Conservation (phyloP, 2,329 filamentous ascomycete species). For the Penicillium brasilianum region DNA sequence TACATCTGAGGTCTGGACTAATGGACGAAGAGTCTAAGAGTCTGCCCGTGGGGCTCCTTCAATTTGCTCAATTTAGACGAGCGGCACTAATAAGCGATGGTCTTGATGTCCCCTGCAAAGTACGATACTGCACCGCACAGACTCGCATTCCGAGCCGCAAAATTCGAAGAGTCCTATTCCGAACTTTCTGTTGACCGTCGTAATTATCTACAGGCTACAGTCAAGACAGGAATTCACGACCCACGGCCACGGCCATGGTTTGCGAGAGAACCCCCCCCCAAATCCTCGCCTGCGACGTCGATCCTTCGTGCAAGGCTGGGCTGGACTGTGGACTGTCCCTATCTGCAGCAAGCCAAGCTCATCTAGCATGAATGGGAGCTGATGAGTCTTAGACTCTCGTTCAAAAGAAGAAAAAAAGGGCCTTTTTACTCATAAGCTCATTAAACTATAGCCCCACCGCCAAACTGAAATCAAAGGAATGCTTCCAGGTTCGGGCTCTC, state of each 20-base stretch:
- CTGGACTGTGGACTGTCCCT: neutral
- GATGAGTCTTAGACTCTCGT: neutral
- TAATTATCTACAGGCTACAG: no score
- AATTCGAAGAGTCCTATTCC: no score
- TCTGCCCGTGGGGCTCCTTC: neutral
- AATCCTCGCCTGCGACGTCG: slow-evolving; percentile 2
- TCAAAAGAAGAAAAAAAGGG: neutral
- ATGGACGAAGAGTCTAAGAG: neutral
- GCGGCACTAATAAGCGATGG: neutral
- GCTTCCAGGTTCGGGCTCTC: neutral
- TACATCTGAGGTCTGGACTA: neutral
- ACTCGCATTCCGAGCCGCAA: no score
- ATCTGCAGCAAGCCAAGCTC: neutral
- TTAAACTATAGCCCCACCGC: no score
- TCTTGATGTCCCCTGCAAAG: no score
- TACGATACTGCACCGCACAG: no score
- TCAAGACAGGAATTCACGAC: neutral
- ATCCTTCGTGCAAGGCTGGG: slow-evolving; percentile 1
- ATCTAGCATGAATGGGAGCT: neutral
- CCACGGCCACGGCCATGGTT: slow-evolving; percentile 2
- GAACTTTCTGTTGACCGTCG: no score
- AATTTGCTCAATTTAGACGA: neutral
- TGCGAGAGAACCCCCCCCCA: neutral
- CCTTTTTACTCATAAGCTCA: no score
- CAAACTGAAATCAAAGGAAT: no score